Conservation (phyloP, 1,284 basidiomycete genomes). For the Pholiota adiposa region DNA sequence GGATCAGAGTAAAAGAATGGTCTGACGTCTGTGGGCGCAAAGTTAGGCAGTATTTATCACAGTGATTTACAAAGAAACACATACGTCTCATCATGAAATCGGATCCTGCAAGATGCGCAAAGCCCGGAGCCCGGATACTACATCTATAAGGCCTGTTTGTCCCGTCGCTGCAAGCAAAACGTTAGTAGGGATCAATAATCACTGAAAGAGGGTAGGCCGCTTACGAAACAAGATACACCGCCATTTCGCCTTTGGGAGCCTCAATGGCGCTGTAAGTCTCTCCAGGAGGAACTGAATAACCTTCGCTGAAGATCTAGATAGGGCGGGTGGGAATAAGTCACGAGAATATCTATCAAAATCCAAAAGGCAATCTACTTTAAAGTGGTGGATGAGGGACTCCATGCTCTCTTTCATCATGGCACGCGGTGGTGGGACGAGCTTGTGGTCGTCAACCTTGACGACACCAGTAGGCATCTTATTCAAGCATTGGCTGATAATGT, state of each 20-base stretch:
- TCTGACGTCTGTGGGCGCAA: conserved; percentile 54
- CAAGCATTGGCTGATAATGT: conserved; percentile 89
- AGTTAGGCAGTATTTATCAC: conserved; percentile 11
- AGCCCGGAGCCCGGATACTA: conserved; percentile 93
- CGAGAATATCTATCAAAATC: background rate
- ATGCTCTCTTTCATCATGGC: conserved; percentile 99
- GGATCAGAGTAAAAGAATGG: conserved; percentile 15
- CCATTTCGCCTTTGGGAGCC: conserved; percentile 99
- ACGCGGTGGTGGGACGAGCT: conserved; percentile 95
- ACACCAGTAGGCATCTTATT: conserved; percentile 98
- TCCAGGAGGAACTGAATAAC: conserved; percentile 96
- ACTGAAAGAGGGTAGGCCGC: conserved; percentile 29
- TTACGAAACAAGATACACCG: conserved; percentile 90
- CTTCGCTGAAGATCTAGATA: conserved; percentile 89
- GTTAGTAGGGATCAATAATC: background rate
- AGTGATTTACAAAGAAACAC: conserved; percentile 31
- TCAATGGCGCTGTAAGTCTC: conserved; percentile 99
- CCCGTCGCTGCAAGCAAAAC: conserved; percentile 64
- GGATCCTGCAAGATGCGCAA: conserved; percentile 89
- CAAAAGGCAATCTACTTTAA: conserved; percentile 68
- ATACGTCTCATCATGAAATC: conserved; percentile 95
- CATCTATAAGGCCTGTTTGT: conserved; percentile 93
- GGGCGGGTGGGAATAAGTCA: background rate
- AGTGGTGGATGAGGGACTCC: conserved; percentile 98
- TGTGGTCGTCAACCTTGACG: conserved; percentile 97